Base-by-base conservation (phyloP, 306 rosid genomes). In the Neltuma alba region DNA sequence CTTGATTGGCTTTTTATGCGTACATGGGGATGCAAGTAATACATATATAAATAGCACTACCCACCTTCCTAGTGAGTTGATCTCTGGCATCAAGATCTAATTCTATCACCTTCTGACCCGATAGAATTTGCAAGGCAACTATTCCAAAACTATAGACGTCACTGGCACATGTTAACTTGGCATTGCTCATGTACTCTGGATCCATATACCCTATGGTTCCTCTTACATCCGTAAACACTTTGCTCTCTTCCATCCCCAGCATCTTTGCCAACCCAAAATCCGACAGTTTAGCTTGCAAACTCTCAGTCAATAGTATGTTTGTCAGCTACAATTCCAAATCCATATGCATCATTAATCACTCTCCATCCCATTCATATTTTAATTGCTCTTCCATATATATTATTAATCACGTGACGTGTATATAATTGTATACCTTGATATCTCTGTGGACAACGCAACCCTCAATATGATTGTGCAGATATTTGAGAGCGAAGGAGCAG, bases 121-220 rank as follows among this genome's bases (percentile, higher is more conserved):
- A 92, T n/a, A 94, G 76, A 55, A 94, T 82, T 74, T 94, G 98
- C 14, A 94, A 85, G 70, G 83, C 77, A 70, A 94, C 97, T 75
- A 92, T 91, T 7, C 98, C 97, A 52, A 92, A 92, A 80, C 98
- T 92, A 45, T 91, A 94, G 18, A 92, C 76, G 66, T 94, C 97
- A 85, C 98, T 94, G 0, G 94, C 93, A 57, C 97, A 87, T 0
- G 97, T 94, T 44, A 94, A 78, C 83, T 89, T 89, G 64, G 97
- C 94, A 82, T 89, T 92, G 76, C 89, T 92, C 97, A 94, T 91
- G 81, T 94, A 94, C 80, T 94, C 98, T 3, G 98, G 98, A 79
- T 94, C 98, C 98, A 94, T 94, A 62, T 92, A 94, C 0, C 98
- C 98, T 80, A 90, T 89, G 25, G 97, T 94, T 85, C 98, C 97